These are phyloP conservation scores for Gonapodya prolifera DNA, from an alignment of 192 early-diverging fungal genomes.

Conservation along the genomic window DNA sequence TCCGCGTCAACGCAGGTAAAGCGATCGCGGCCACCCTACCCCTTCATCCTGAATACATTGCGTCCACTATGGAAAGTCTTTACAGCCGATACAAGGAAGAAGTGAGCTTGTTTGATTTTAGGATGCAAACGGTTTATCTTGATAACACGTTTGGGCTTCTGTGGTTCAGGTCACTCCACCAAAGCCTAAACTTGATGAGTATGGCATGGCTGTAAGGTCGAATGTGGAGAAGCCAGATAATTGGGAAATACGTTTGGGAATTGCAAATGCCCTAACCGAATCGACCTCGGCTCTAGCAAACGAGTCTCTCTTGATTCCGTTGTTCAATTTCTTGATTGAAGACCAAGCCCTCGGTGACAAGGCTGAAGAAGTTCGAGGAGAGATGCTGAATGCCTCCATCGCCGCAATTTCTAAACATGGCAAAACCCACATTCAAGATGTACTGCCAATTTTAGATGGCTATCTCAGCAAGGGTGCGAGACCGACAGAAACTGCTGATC, in stretches of 20 bases:
- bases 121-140: too few species aligned
- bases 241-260: slow-evolving; percentile 65
- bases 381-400: slow-evolving; percentile 80
- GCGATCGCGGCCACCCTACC: slow-evolving; percentile 52
- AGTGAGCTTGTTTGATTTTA: slow-evolving; percentile 13
- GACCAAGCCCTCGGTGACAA: slow-evolving; percentile 76
- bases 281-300: slow-evolving; percentile 46
- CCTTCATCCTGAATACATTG: slow-evolving; percentile 32
- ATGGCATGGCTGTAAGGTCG: slow-evolving; percentile 74
- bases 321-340: slow-evolving; percentile 72
- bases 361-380: slow-evolving; percentile 56
- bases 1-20: slow-evolving; percentile 45
- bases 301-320: slow-evolving; percentile 30
- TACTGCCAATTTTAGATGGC: slow-evolving; percentile 66
- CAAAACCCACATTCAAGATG: slow-evolving; percentile 38
- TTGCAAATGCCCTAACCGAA: slow-evolving; percentile 59
- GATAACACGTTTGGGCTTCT: too few species aligned
- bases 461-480: slow-evolving; percentile 61
- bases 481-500: slow-evolving; percentile 65
- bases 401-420: slow-evolving; percentile 62
- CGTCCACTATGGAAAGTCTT: slow-evolving; percentile 38
- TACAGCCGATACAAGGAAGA: slow-evolving; percentile 45
- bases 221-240: slow-evolving; percentile 71
- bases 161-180: slow-evolving; percentile 49
- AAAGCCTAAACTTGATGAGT: slow-evolving; percentile 80